A percentile compares a stretch with the other conserved stretches of the same genome.
These are phyloP conservation scores for Entomortierella lignicola DNA, from an alignment of 192 early-diverging fungal genomes.

Conservation along the genomic window DNA sequence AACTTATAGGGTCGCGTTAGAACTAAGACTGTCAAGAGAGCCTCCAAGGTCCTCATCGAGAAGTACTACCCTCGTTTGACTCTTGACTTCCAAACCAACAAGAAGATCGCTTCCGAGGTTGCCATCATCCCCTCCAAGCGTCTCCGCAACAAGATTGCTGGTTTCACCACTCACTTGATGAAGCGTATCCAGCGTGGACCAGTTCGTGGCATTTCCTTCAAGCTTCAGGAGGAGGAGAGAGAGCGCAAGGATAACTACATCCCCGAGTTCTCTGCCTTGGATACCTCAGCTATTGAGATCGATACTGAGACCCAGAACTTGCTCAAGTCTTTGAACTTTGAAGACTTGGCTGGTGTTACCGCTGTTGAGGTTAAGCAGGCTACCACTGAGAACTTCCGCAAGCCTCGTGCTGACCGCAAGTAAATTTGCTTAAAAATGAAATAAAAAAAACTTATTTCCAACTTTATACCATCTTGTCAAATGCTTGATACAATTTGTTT, in stretches of 20 bases:
- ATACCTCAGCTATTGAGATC: conserved; percentile 90
- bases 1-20: conserved; percentile 88
- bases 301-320: conserved; percentile 95
- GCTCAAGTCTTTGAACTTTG: conserved; percentile 97
- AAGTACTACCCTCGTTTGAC: conserved; percentile 99
- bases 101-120: conserved; percentile 97
- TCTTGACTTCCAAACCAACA: conserved; percentile 99
- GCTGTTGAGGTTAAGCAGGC: conserved; percentile 65
- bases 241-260: conserved; percentile 99
- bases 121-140: conserved; percentile 99
- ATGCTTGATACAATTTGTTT: no score
- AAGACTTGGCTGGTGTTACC: conserved; percentile 86
- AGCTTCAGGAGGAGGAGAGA: conserved; percentile 99
- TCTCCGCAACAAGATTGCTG: conserved; percentile 99
- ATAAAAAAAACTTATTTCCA: not conserved
- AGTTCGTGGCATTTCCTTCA: conserved; percentile 99
- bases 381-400: conserved; percentile 29
- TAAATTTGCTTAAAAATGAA: not conserved
- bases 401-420: conserved; percentile 42
- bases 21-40: conserved; percentile 99
- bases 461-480: not conserved
- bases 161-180: conserved; percentile 99
- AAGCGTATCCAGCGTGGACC: conserved; percentile 98
- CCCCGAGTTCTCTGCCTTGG: conserved; percentile 97
- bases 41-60: conserved; percentile 99